Base-by-base conservation (phyloP, 352 stramenopile species). In the Elongisporangium anandrum region DNA sequence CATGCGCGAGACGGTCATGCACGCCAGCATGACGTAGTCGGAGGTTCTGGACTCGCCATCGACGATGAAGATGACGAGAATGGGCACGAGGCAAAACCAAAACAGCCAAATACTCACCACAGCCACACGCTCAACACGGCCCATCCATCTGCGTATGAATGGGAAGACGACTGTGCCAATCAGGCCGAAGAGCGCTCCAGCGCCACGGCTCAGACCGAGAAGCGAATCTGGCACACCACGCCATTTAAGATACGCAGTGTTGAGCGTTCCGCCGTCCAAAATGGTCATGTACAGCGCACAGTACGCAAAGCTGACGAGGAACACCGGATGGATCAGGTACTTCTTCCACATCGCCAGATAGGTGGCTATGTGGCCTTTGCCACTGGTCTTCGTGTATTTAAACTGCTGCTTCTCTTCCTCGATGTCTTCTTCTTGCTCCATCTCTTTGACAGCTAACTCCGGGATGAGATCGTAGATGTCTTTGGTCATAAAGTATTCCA, bases 401-500 rank as follows among this genome's bases (percentile, higher is more conserved):
- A n/a, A n/a, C n/a, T n/a, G n/a, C n/a, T n/a, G n/a, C 38, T 53
- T 19, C 0, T 29, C 23, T 54, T 57, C 49, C 7, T 67, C 52
- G 9, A 66, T 50, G 45, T 67, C 55, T 2, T 57, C 52, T 8
- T 68, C 41, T 20, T 71, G 60, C 2, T 58, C 21, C 9, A 65
- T 23, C 10, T 75, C 63, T 58, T 82, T 79, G 12, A 62, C 51
- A 0, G 70, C 72, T 26, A 92, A 67, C 39, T 77, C 62, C 2
- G 80, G 75, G 1, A 75, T 69, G 20, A 90, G 69, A 20, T 75
- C 63, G 66, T 92, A 93, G 22, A 90, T 77, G 20, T 92, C 78
- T 48, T 59, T 70, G 12, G 69, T 88, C 76, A 94, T 85, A 23
- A 75, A 73, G 58, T 90, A 90, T 64, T 95, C 85, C 3, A 95